phyloP scores from a whole-genome alignment of 2,329 filamentous ascomycete genomes.

The Beauveria sp. region DNA sequence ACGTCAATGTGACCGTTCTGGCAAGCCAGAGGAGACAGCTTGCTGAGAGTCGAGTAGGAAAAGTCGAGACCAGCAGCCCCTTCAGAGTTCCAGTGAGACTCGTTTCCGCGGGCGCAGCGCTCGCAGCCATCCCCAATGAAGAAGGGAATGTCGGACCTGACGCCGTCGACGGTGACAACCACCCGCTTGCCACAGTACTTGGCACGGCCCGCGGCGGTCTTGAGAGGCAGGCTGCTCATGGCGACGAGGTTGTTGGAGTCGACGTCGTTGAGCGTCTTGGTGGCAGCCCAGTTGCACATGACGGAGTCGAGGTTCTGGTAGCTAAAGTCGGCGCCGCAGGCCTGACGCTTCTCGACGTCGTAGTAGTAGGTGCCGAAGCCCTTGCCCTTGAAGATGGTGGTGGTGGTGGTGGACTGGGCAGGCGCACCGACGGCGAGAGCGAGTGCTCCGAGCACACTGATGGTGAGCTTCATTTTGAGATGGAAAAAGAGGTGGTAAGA shows the following conservation, averaged over 20 bases:
- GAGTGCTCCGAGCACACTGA: not conserved
- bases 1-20: constrained; percentile 13
- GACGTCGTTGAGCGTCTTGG: constrained; percentile 11
- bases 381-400: not conserved
- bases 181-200: constrained; percentile 15
- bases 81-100: constrained; percentile 11
- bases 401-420: not conserved
- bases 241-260: constrained; percentile 15
- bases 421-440: constrained; percentile 3
- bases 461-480: not conserved
- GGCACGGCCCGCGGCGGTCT: constrained; percentile 10
- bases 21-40: constrained; percentile 13
- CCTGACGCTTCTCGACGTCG: constrained; percentile 3
- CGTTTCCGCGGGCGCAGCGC: constrained; percentile 12
- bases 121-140: constrained; percentile 16
- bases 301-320: constrained; percentile 5
- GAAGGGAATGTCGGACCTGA: constrained; percentile 5
- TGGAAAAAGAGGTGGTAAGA: not conserved
- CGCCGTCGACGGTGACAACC: constrained; percentile 14
- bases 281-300: constrained; percentile 4
- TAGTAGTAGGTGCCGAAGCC: constrained; percentile 12
- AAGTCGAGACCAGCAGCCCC: constrained; percentile 15
- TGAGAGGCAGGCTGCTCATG: constrained; percentile 15
- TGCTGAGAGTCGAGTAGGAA: constrained; percentile 9
- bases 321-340: constrained; percentile 4